Conservation (phyloP, 805 yeast genomes). For the Wickerhamiella azymoides region DNA sequence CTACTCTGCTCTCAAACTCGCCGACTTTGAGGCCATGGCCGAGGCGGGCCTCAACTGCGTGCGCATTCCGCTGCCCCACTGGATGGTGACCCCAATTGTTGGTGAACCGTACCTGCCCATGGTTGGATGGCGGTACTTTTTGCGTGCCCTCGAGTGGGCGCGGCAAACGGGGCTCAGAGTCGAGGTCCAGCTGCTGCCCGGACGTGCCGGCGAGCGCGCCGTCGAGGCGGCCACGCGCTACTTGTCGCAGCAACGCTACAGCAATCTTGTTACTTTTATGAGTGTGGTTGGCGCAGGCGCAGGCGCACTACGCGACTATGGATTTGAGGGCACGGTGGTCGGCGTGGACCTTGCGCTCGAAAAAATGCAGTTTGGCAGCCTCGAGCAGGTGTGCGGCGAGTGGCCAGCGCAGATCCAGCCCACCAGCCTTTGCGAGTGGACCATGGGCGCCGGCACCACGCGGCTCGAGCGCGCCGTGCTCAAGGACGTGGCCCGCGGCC, state of each 20-base stretch:
- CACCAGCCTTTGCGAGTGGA: slow-evolving; percentile 19
- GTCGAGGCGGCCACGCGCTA: slow-evolving; percentile 41
- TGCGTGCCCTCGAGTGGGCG: slow-evolving; percentile 58
- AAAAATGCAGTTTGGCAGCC: slow-evolving; percentile 35
- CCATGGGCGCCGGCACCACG: slow-evolving; percentile 28
- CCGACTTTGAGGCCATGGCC: slow-evolving; percentile 49
- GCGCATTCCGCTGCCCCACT: slow-evolving; percentile 68
- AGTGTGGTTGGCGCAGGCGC: slow-evolving; percentile 36
- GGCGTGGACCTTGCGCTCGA: slow-evolving; percentile 44
- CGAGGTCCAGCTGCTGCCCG: slow-evolving; percentile 46
- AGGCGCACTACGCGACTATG: slow-evolving; percentile 44
- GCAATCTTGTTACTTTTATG: slow-evolving; percentile 48
- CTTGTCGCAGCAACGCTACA: slow-evolving; percentile 47
- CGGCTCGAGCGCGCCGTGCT: slow-evolving; percentile 38
- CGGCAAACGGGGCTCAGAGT: slow-evolving; percentile 44
- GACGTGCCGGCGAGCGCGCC: slow-evolving; percentile 34
- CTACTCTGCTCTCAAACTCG: slow-evolving; percentile 57
- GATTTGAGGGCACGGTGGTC: slow-evolving; percentile 50
- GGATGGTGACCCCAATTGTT: slow-evolving; percentile 46
- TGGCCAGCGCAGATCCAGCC: slow-evolving; percentile 34
- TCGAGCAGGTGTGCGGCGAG: slow-evolving; percentile 62
- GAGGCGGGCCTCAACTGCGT: slow-evolving; percentile 56
- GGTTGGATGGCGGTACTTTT: slow-evolving; percentile 40
- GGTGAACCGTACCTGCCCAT: slow-evolving; percentile 47
- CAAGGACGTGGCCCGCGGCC: slow-evolving; percentile 63